A percentile compares a stretch with the other conserved stretches of the same genome.
These are phyloP conservation scores for Talaromyces stipitatus DNA, from an alignment of 495 filamentous ascomycete genomes.

Conservation along the genomic window DNA sequence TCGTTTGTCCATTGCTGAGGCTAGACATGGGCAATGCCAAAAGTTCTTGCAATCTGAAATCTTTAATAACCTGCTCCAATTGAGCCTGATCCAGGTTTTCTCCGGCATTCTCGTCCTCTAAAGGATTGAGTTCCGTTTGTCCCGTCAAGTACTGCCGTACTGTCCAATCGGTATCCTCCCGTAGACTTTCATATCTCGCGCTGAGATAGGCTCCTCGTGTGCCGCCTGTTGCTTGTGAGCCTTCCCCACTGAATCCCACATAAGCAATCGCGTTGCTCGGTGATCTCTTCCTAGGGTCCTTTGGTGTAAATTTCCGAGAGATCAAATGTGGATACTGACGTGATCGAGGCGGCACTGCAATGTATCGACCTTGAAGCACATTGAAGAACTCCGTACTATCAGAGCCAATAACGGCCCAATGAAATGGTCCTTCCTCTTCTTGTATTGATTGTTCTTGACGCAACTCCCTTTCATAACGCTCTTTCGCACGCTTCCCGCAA, in stretches of 20 bases:
- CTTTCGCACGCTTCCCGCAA: background rate
- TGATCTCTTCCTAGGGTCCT: slow-evolving; percentile 46
- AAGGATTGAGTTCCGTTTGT: slow-evolving; percentile 67
- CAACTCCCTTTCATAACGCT: background rate
- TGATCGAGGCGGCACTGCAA: slow-evolving; percentile 64
- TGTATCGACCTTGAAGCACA: slow-evolving; percentile 62
- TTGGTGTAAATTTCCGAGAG: slow-evolving; percentile 48
- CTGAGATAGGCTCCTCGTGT: slow-evolving; percentile 72
- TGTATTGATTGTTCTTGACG: slow-evolving; percentile 22
- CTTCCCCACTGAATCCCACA: slow-evolving; percentile 67
- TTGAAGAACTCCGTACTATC: slow-evolving; percentile 73
- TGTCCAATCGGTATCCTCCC: slow-evolving; percentile 82
- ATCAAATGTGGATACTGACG: slow-evolving; percentile 70
- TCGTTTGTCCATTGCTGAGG: slow-evolving; percentile 86
- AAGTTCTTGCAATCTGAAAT: slow-evolving; percentile 57
- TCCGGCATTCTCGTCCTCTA: slow-evolving; percentile 44
- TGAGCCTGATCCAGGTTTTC: slow-evolving; percentile 29
- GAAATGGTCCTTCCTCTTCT: slow-evolving; percentile 8
- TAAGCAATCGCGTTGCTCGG: slow-evolving; percentile 65
- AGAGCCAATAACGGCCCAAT: slow-evolving; percentile 71
- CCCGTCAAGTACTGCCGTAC: slow-evolving; percentile 71
- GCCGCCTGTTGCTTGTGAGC: slow-evolving; percentile 46
- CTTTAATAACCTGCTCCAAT: slow-evolving; percentile 52
- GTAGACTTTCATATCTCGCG: slow-evolving; percentile 82
- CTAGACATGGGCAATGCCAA: slow-evolving; percentile 75